Evolutionary conservation across 2,329 filamentous ascomycete genomes (phyloP).

Genomic region (Fusarium setosum): DNA sequence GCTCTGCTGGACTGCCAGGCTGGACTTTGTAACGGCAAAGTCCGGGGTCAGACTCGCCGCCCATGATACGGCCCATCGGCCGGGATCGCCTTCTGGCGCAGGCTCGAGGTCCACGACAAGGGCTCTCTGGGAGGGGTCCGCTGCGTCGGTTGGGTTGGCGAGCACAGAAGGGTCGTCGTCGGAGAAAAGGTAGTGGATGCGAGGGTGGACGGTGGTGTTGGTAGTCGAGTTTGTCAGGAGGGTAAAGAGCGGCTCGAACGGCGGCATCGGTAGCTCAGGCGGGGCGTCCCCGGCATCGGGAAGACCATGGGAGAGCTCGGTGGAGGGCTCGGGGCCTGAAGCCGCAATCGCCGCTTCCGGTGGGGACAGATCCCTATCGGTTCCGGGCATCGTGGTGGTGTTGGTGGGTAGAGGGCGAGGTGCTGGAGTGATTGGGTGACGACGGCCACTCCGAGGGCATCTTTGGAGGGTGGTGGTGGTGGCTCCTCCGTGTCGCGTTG

Average conservation of each 20-base stretch:
- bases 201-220: constrained; percentile 82
- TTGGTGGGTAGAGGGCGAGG: constrained; percentile 1
- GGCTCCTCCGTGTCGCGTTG: constrained; percentile 4
- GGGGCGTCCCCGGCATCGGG: constrained; percentile 21
- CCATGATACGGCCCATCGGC: constrained; percentile 68
- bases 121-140: constrained; percentile 55
- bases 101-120: constrained; percentile 65
- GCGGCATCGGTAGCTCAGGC: constrained; percentile 42
- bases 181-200: constrained; percentile 90
- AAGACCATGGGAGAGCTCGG: constrained; percentile 24
- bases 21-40: constrained; percentile 71
- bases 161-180: constrained; percentile 89
- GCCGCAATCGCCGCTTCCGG: constrained; percentile 16
- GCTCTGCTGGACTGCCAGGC: constrained; percentile 56
- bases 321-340: constrained; percentile 25
- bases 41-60: constrained; percentile 79
- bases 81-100: constrained; percentile 51
- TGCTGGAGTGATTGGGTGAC: constrained; percentile 22
- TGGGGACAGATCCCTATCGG: constrained; percentile 41
- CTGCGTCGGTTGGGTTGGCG: constrained; percentile 68
- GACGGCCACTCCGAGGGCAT: constrained; percentile 34
- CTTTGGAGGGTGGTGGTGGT: constrained; percentile 15
- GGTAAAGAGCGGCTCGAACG: constrained; percentile 86
- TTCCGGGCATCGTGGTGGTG: constrained; percentile 35
- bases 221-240: constrained; percentile 82